phyloP scores from a whole-genome alignment of 331 rosid genomes.

The Telfairia occidentalis region DNA sequence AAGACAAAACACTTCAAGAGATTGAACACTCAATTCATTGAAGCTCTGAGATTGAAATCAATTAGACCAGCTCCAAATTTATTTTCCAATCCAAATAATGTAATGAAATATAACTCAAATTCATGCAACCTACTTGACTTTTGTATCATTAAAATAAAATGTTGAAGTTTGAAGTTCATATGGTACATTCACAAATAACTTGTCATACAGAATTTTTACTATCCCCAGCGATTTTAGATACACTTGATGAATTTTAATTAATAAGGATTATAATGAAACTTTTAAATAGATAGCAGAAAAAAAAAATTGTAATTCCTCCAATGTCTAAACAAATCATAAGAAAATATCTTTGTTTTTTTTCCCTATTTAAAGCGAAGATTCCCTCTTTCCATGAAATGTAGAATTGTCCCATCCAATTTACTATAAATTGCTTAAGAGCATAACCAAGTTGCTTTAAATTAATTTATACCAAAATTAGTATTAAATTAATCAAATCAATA shows the following conservation, averaged over 20 bases:
- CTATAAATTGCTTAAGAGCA: neutral
- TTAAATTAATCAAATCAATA: neutral
- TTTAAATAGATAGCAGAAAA: no score
- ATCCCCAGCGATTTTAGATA: no score
- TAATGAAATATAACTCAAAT: neutral
- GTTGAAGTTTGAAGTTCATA: no score
- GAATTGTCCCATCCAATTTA: neutral
- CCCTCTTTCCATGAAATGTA: neutral
- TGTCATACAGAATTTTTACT: no score
- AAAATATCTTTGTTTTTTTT: neutral
- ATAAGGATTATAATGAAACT: no score
- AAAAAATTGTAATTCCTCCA: no score
- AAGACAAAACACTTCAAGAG: no score
- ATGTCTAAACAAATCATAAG: no score
- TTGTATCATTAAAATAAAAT: no score
- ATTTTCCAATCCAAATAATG: neutral
- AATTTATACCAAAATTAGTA: neutral
- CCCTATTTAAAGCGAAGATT: neutral
- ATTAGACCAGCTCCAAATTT: neutral
- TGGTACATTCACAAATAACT: no score
- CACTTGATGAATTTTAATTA: no score
- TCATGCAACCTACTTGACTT: neutral
- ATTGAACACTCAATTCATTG: no score
- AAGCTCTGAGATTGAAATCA: neutral
- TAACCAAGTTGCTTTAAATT: neutral